Evolutionary conservation across 257 asterid species (phyloP), one percentile per base, ranked within the genome.

Genomic region (Ehretia macrophylla): DNA sequence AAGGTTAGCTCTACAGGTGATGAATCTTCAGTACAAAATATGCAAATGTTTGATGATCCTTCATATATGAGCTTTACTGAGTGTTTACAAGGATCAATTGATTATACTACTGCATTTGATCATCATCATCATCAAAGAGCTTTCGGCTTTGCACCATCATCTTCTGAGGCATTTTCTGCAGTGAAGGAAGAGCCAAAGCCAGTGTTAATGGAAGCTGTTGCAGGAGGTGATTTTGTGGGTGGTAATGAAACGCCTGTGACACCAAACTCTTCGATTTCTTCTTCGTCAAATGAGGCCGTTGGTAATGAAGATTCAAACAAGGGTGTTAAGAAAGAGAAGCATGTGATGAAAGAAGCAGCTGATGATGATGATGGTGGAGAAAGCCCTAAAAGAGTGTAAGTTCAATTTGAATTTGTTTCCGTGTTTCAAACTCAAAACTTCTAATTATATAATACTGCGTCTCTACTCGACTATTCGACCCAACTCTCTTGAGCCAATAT

Each of bases 211-310:
- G 77, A 48, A 16, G 65, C 32, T 48, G 35, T 23, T 32, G 48
- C 32, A 23, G n/a, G n/a, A n/a, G n/a, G n/a, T n/a, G n/a, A n/a
- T n/a, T n/a, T n/a, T 1, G 51, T 18, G 4, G 68, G 64, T 49
- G 79, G 77, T 0, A 63, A 56, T 0, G 82, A 74, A n/a, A 68
- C 64, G 0, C 17, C 32, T 20, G 79, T 80, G 0, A 83, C 87
- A 37, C 83, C 91, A 0, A 83, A 77, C 74, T 81, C 95, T 5
- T 84, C 93, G 32, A 73, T 80, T 51, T 81, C 95, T 2, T 81
- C 83, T 22, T 79, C 83, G 12, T 86, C 95, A 0, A 75, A 77
- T 0, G 95, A 82, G 74, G 89, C 80, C 5, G 75, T 64, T 19
- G 83, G 51, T 2, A 79, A 75, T 13, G 87, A 83, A 18, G 79